Evolutionary conservation across 495 filamentous ascomycete genomes (phyloP).

Genomic region (Jackrogersella multiformis): DNA sequence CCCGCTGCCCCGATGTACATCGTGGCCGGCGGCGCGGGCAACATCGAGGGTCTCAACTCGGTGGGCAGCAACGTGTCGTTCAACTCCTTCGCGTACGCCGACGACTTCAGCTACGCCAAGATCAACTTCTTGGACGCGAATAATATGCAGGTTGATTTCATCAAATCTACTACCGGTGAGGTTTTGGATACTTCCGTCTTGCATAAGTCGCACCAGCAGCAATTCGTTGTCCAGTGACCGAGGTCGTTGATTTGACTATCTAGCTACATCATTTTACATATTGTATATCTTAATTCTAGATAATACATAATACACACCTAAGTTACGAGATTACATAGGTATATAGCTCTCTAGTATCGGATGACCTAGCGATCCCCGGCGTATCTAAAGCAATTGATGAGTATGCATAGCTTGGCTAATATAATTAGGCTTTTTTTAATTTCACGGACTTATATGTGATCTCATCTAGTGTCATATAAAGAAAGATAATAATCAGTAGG

Average conservation of each 20-base stretch:
- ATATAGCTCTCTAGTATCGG: not conserved
- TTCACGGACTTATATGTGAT: not conserved
- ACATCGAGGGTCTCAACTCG: constrained; percentile 53
- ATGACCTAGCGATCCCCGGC: not conserved
- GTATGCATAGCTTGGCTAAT: not conserved
- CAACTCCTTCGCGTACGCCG: constrained; percentile 64
- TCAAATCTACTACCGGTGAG: constrained; percentile 59
- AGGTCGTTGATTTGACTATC: not conserved
- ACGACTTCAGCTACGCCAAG: constrained; percentile 64
- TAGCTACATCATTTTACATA: not conserved
- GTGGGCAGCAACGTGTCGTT: constrained; percentile 54
- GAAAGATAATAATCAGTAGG: not conserved
- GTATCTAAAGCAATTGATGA: not conserved
- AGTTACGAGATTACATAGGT: not conserved
- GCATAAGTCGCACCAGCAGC: constrained; percentile 60
- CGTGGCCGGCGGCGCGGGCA: constrained; percentile 54
- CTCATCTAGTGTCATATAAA: not conserved
- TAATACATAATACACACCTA: not conserved
- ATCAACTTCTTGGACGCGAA: constrained; percentile 47
- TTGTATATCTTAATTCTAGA: not conserved
- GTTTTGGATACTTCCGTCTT: constrained; percentile 62
- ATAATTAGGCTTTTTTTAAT: not conserved
- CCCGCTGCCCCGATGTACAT: constrained; percentile 68
- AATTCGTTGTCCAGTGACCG: constrained; percentile 60
- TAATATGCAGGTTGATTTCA: constrained; percentile 51